These are phyloP conservation scores for Fusarium burgessii DNA, from an alignment of 2,329 filamentous ascomycete genomes.

Conservation along the genomic window DNA sequence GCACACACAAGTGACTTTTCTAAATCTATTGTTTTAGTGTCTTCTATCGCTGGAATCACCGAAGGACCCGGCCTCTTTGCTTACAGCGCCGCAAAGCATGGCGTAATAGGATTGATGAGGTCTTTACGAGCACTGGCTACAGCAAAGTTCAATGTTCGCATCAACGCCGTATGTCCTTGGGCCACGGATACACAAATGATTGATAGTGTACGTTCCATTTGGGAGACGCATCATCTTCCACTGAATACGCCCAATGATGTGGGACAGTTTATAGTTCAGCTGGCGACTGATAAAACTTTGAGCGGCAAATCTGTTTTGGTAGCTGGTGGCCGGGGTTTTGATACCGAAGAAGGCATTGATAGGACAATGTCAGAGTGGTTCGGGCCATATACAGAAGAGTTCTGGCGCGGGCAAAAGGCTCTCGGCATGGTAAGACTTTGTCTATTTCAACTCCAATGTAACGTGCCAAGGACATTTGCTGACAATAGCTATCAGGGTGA, in stretches of 20 bases:
- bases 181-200: slow-evolving; percentile 7
- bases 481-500: too few species aligned
- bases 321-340: background rate
- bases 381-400: background rate
- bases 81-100: slow-evolving; percentile 3
- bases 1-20: background rate
- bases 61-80: slow-evolving; percentile 1
- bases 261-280: background rate
- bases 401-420: background rate
- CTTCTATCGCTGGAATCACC: background rate
- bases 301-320: background rate
- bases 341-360: slow-evolving; percentile 3
- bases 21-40: background rate
- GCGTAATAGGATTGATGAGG: background rate
- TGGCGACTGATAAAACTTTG: background rate
- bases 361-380: slow-evolving; percentile 2
- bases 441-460: background rate
- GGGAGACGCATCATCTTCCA: background rate
- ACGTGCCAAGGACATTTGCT: too few species aligned
- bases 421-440: background rate
- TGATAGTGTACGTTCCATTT: background rate
- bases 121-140: background rate
- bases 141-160: background rate
- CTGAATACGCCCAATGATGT: background rate
- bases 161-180: slow-evolving; percentile 7